Base-by-base conservation (phyloP, 805 yeast genomes). In the Nakazawaea siamensis region DNA sequence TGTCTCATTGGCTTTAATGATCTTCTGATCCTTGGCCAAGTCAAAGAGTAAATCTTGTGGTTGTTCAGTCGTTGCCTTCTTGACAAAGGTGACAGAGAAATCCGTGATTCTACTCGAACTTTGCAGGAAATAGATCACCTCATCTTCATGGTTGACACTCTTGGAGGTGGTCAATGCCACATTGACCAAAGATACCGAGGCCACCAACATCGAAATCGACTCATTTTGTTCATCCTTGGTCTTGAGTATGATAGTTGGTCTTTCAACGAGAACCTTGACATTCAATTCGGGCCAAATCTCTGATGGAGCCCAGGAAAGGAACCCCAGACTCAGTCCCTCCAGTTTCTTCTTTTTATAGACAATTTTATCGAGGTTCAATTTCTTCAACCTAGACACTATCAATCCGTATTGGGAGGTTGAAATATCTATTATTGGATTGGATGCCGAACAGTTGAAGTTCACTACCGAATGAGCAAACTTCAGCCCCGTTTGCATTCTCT, bases 201-300 rank as follows among this genome's bases (percentile, higher is more conserved):
- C 21, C 14, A 48, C 38, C 2, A 45, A 18, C 35, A 54, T 39
- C 18, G 51, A 49, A 4, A 46, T 33, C 19, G 39, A 37, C 12
- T 43, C 35, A 10, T 17, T 13, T 4, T 23, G 13, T 12, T 34
- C 31, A 12, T 33, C 27, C 2, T 20, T 24, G 4, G 45, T 41
- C 38, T 51, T 54, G 4, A 52, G 29, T 4, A 55, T 36, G 11
- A 52, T 8, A 1, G 46, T 42, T 4, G 60, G 60, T n/a, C 49
- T 45, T 21, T 54, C 57, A 4, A 54, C 28, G 0, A 51, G 34
- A 2, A 55, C 10, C 21, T 51, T 52, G 18, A 47, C 3, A 4
- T 48, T 41, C 19, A 50, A 23, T n/a, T 29, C 29, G 6, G 60
- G 58, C 36, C 34, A 33, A 5, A 32, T 6, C 15, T 13, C 24